phyloP scores from a whole-genome alignment of 2,329 filamentous ascomycete genomes.

The Neofusicoccum ribis region DNA sequence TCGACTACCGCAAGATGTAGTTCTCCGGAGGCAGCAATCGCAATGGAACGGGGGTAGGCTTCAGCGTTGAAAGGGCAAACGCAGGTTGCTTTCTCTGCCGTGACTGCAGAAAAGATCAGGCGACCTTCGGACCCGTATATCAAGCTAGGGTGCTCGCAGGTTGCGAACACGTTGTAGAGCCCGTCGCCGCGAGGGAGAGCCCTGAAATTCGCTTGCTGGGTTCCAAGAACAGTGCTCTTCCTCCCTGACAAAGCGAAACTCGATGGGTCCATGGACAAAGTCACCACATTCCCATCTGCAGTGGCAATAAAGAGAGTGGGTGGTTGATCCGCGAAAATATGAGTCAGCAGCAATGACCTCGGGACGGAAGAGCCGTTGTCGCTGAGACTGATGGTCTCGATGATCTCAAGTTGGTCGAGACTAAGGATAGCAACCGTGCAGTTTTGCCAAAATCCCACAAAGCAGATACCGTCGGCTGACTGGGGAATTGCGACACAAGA shows the following conservation, averaged over 20 bases:
- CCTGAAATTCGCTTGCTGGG: constrained; percentile 79
- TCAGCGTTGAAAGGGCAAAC: constrained; percentile 81
- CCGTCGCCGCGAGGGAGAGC: constrained; percentile 67
- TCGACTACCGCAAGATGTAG: constrained; percentile 82
- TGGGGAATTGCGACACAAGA: constrained; percentile 78
- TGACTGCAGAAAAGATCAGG: constrained; percentile 90
- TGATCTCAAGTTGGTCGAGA: constrained; percentile 63
- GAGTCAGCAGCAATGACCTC: constrained; percentile 75
- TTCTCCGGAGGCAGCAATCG: constrained; percentile 74
- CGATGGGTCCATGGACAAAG: constrained; percentile 67
- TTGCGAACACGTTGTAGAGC: constrained; percentile 82
- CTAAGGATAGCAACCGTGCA: constrained; percentile 75
- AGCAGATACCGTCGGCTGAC: constrained; percentile 64
- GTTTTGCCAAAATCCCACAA: constrained; percentile 87
- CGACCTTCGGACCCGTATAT: constrained; percentile 88
- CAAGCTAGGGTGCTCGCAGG: constrained; percentile 88
- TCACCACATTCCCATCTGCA: constrained; percentile 88
- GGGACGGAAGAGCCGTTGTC: constrained; percentile 70
- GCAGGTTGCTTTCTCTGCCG: constrained; percentile 78
- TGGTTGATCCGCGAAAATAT: constrained; percentile 65
- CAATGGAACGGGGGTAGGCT: constrained; percentile 77
- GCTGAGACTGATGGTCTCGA: constrained; percentile 56
- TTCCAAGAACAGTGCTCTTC: constrained; percentile 83
- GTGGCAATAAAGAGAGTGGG: constrained; percentile 86
- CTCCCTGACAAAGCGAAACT: constrained; percentile 67